These are phyloP conservation scores for Tetradesmus lagerheimii DNA, from an alignment of 139 green algal genomes.

Conservation along the genomic window DNA sequence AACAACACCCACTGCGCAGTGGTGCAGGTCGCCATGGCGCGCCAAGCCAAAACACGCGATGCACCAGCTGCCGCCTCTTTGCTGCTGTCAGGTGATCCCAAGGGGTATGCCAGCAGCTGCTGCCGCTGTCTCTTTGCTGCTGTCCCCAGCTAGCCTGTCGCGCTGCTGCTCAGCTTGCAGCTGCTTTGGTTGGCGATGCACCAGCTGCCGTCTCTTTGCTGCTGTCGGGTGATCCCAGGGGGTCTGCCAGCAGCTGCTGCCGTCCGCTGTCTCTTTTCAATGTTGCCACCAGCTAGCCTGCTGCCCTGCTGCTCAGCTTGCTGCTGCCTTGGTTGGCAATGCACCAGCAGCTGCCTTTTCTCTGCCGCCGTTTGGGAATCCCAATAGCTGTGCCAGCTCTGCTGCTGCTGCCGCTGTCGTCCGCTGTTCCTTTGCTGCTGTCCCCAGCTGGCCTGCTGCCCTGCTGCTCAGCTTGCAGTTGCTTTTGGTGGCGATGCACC, in stretches of 20 bases:
- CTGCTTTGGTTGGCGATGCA: not conserved
- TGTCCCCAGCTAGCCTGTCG: too few species aligned
- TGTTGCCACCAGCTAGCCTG: too few species aligned
- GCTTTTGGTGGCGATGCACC: not conserved
- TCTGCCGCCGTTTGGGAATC: too few species aligned
- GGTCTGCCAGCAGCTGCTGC: not conserved
- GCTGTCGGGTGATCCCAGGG: not conserved
- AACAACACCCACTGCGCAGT: too few species aligned
- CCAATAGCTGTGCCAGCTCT: too few species aligned
- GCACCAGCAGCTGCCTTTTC: too few species aligned
- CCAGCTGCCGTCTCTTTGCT: not conserved
- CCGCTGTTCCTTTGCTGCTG: too few species aligned
- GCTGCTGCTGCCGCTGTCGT: too few species aligned
- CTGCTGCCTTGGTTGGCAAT: not conserved
- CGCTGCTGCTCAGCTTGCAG: not conserved
- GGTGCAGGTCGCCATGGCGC: too few species aligned
- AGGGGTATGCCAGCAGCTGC: not conserved
- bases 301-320: not conserved
- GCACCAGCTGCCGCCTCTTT: not conserved
- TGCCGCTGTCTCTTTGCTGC: not conserved
- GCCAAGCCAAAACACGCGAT: too few species aligned
- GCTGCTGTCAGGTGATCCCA: too few species aligned
- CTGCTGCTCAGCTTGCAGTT: not conserved
- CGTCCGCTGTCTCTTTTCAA: not conserved
- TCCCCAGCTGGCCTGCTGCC: not conserved